Conservation (phyloP, 1,284 basidiomycete genomes). For the Neolentinus lepideus region DNA sequence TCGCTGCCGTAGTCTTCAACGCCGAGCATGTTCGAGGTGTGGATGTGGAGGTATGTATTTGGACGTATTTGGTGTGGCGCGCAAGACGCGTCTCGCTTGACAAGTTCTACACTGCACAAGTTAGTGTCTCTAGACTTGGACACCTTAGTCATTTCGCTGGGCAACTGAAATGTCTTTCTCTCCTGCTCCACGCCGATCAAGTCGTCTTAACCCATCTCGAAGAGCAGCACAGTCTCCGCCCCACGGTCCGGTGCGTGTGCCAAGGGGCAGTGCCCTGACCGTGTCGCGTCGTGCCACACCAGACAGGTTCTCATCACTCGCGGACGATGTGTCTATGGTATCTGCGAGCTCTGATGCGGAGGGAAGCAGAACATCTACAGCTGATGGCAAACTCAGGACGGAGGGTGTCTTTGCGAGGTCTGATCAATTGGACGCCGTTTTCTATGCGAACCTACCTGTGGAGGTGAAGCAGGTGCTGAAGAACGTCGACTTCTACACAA, state of each 20-base stretch:
- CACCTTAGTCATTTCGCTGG: too few relatives aligned
- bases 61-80: constrained; percentile 8
- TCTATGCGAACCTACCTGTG: constrained; percentile 63
- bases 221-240: not conserved
- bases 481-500: constrained; percentile 62
- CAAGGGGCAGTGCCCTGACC: not conserved
- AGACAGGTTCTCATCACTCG: not conserved
- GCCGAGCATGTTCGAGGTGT: constrained; percentile 48
- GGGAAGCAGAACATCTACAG: not conserved
- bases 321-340: constrained; percentile 19
- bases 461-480: constrained; percentile 68
- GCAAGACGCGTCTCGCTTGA: not conserved
- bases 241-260: not conserved
- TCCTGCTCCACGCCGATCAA: not conserved
- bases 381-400: constrained; percentile 25
- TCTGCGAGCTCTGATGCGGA: constrained; percentile 19
- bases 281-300: not conserved
- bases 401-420: constrained; percentile 62
- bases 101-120: too few relatives aligned
- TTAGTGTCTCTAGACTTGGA: too few relatives aligned
- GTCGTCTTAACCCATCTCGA: not conserved
- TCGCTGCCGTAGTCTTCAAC: constrained; percentile 70
- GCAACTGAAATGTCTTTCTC: constrained; percentile 1
- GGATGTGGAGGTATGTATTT: constrained; percentile 8
- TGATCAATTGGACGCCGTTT: constrained; percentile 58